phyloP scores from a whole-genome alignment of 805 yeast species.

The Limtongia smithiae region DNA sequence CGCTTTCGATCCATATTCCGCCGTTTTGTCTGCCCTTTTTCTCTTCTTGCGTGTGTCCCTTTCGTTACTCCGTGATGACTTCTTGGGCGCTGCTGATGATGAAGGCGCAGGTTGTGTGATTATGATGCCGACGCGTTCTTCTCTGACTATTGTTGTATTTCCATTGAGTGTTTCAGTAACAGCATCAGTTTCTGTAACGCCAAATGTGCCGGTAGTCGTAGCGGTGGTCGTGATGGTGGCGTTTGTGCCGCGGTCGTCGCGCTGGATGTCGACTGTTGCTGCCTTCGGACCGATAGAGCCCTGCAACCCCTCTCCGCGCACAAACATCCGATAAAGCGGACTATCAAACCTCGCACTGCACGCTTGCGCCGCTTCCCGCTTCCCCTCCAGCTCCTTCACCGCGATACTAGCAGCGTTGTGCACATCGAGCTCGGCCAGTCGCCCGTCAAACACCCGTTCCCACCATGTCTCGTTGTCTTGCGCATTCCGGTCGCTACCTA shows the following conservation, averaged over 20 bases:
- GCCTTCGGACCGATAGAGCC: slow-evolving; percentile 65
- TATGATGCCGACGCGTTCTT: no score
- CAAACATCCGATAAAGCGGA: slow-evolving; percentile 82
- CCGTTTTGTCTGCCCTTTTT: slow-evolving; percentile 38
- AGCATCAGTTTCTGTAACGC: no score
- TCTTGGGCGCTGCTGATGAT: slow-evolving; percentile 24
- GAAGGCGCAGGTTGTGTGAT: no score
- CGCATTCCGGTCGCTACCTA: slow-evolving; percentile 62
- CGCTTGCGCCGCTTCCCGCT: slow-evolving; percentile 37
- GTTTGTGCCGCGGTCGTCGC: no score
- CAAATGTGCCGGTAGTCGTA: background rate
- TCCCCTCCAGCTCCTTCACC: slow-evolving; percentile 38
- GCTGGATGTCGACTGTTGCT: no score
- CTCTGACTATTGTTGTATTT: no score
- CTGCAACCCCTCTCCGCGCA: slow-evolving; percentile 74
- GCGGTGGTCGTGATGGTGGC: background rate
- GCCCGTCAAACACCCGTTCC: slow-evolving; percentile 94
- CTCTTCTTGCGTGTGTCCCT: slow-evolving; percentile 29
- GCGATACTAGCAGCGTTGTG: slow-evolving; percentile 21
- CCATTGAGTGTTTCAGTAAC: no score
- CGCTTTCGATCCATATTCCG: slow-evolving; percentile 17
- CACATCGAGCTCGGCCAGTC: slow-evolving; percentile 72
- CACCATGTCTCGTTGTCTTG: slow-evolving; percentile 91
- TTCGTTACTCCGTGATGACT: slow-evolving; percentile 31
- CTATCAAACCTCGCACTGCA: slow-evolving; percentile 49